Base-by-base conservation (phyloP, 192 early-diverging fungal species). In the Backusella mclennaniae region DNA sequence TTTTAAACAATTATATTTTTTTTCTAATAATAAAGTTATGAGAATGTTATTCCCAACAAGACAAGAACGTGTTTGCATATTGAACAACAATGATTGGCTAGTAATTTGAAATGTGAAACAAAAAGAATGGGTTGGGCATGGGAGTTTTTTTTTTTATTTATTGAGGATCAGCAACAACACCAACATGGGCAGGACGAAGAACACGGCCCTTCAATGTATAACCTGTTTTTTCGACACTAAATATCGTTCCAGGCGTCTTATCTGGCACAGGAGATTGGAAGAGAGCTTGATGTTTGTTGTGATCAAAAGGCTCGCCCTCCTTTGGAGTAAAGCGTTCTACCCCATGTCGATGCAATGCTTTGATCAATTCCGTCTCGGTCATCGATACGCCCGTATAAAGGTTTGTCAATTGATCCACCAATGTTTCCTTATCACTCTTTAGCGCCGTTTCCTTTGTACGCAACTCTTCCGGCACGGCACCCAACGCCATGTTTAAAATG, bases 141-240 rank as follows among this genome's bases (percentile, higher is more conserved):
- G 2, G 19, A 69, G 35, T 17, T 19, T 36, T n/a, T 36, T 38
- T 39, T 19, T 35, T 15, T 33, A 33, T 67, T 70, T 81, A 75
- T 66, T 81, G 68, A 44, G 36, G 36, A 19, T 91, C 89, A 44
- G 87, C 75, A 9, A 98, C 94, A 59, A 99, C 97, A 68, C 97
- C 96, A 38, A 99, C 98, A 79, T 98, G 94, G n/a, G 98, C 95
- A 41, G 96, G 94, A 80, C 98, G 85, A 69, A 99, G 74, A 6
- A 99, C 92, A 68, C 97, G 92, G 63, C 92, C 95, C 76, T 97
- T 93, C 63, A 99, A 77, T 77, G 85, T 92, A 83, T 93, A 99
- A 19, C 98, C 98, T 35, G 86, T 83, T 88, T 99, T 99, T 79
- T 94, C 91, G 14, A 98, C 96, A 49, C 91, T 83, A 75, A 96